phyloP scores from a whole-genome alignment of 768 basidiomycete genomes.

The Amanita subjunquillea region DNA sequence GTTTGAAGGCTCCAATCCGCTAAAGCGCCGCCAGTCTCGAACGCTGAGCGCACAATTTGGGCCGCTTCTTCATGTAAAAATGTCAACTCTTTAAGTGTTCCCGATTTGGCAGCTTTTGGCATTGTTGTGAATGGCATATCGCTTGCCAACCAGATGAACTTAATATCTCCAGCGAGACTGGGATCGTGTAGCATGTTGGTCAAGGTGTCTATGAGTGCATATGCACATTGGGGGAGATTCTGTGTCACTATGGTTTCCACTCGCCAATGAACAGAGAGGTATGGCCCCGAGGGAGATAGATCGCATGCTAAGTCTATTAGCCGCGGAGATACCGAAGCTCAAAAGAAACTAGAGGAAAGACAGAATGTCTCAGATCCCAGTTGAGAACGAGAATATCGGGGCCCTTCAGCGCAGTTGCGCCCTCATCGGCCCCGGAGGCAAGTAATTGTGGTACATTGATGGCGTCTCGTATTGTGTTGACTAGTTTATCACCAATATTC shows the following conservation, averaged over 20 bases:
- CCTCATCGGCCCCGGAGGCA: conserved; percentile 17
- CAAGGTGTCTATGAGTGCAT: conserved; percentile 36
- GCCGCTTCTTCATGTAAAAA: conserved; percentile 36
- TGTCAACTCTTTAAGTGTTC: conserved; percentile 35
- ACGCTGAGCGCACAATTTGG: conserved; percentile 30
- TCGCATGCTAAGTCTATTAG: conserved; percentile 30
- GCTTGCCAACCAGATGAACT: conserved; percentile 44
- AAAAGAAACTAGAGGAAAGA: conserved; percentile 21
- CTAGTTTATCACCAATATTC: background rate
- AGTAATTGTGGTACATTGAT: conserved; percentile 5
- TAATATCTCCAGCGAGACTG: conserved; percentile 19
- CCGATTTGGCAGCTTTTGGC: conserved; percentile 19
- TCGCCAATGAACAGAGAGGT: conserved; percentile 46
- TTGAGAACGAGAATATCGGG: conserved; percentile 40
- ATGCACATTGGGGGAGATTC: conserved; percentile 36
- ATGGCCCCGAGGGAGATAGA: conserved; percentile 26
- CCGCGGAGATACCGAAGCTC: conserved; percentile 31
- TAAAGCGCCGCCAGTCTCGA: conserved; percentile 29
- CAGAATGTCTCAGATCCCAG: conserved; percentile 39
- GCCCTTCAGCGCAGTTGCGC: conserved; percentile 13
- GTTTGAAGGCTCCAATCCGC: conserved; percentile 19
- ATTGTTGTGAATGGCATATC: conserved; percentile 32
- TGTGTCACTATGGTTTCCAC: conserved; percentile 38
- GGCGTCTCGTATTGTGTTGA: background rate
- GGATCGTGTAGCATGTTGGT: conserved; percentile 18